Conservation (phyloP, 1,284 basidiomycete genomes). For the Tilletia setariae region DNA sequence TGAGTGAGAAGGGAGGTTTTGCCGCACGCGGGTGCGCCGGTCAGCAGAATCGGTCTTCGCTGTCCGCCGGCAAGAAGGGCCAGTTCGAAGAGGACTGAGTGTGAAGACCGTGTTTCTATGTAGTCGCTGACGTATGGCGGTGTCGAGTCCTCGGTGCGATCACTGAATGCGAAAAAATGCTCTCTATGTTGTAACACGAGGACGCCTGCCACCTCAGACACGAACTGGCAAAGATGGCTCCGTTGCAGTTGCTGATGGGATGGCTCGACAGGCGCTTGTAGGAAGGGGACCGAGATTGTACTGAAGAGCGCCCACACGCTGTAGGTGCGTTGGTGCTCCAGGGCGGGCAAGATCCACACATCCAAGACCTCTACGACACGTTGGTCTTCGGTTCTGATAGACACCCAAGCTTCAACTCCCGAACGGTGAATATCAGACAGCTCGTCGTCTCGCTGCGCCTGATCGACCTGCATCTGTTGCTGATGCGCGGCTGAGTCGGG, state of each 20-base stretch:
- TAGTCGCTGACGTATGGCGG: constrained; percentile 23
- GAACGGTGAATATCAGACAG: background rate
- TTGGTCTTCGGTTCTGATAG: background rate
- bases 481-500: no score
- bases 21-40: constrained; percentile 83
- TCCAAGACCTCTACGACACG: constrained; percentile 21
- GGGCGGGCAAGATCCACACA: constrained; percentile 32
- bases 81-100: constrained; percentile 64
- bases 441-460: constrained; percentile 2
- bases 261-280: constrained; percentile 18
- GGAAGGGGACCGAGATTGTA: constrained; percentile 11
- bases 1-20: constrained; percentile 80
- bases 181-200: constrained; percentile 25
- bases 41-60: constrained; percentile 75
- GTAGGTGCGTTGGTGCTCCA: constrained; percentile 21
- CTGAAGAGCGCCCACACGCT: background rate
- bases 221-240: constrained; percentile 1
- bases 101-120: constrained; percentile 68
- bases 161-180: background rate
- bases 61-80: constrained; percentile 65
- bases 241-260: background rate
- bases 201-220: constrained; percentile 36
- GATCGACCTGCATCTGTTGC: background rate
- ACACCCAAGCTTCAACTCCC: background rate
- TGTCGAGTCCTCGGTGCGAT: background rate